Evolutionary conservation across 2,329 filamentous ascomycete species (phyloP), one percentile per base, ranked within the genome.

Genomic region (Macrophomina phaseolina): DNA sequence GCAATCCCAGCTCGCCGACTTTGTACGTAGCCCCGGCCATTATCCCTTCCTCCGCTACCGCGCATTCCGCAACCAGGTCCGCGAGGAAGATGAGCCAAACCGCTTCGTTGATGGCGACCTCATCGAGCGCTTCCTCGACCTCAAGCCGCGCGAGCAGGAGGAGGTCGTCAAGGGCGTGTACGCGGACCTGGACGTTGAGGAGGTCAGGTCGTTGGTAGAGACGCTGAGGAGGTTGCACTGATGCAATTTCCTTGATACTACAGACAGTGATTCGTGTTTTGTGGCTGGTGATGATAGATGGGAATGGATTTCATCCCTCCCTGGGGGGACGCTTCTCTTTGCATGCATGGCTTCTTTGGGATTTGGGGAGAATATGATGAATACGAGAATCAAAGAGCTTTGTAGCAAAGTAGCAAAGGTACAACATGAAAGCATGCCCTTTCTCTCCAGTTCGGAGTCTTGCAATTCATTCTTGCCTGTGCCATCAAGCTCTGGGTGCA

Each of bases 101-200:
- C 86, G 94, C 1, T 98, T 98, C 73, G 87, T 99, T 12, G 95
- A 99, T 74, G 95, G 94, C 0, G 94, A 97, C 76, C 83, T 98
- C 73, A 84, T 99, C 12, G 94, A 98, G 80, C 80, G 87, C 62
- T 97, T 97, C 75, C 78, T 98, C 70, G 89, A 93, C 69, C 81
- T 91, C 69, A 83, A 86, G 53, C 87, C 90, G 65, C 81, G 82
- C 5, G 72, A 84, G 67, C 87, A 90, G 74, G 79, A 81, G 68
- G 81, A 82, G 71, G 83, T 87, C 66, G 80, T 86, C 7, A 74
- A 81, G 23, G 82, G 83, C 1, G 71, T 87, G 66, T 70, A 81
- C 86, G 60, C 88, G 81, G 76, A 88, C 82, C 58, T 83, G 85
- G 70, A 90, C 82, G 65, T 89, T 81, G 69, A 86, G 82, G 77